Conservation (phyloP, 305 asterid species). For the Stenogyne calaminthoides region DNA sequence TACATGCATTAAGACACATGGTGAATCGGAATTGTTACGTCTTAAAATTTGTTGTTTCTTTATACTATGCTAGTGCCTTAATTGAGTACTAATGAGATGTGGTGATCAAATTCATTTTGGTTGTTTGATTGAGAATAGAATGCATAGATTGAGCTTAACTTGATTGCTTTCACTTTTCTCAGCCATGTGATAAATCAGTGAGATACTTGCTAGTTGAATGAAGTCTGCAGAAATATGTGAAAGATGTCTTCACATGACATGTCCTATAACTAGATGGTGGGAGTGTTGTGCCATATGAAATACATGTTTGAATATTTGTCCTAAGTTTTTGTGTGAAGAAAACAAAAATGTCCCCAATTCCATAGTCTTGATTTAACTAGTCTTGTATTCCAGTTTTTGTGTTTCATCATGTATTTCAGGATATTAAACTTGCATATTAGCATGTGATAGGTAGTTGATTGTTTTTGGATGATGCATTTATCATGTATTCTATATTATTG, state of each 20-base stretch:
- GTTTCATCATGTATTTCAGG: not conserved
- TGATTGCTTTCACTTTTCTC: too few relatives aligned
- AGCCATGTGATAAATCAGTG: too few relatives aligned
- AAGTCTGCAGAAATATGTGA: not conserved
- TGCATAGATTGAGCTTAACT: not conserved
- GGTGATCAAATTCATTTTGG: not conserved
- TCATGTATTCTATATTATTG: not conserved
- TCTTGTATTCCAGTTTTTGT: too few relatives aligned
- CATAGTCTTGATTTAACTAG: not conserved
- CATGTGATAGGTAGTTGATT: too few relatives aligned
- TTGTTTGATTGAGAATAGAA: not conserved
- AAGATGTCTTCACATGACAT: not conserved
- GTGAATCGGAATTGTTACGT: not conserved
- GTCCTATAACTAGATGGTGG: not conserved
- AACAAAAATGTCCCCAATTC: not conserved
- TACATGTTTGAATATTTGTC: not conserved
- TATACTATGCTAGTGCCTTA: slow-evolving; percentile 1
- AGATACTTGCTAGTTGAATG: not conserved
- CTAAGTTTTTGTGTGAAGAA: not conserved
- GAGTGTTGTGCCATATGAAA: not conserved
- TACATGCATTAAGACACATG: not conserved
- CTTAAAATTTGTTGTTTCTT: not conserved
- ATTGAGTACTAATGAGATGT: not conserved
- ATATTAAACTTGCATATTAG: not conserved
- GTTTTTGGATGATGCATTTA: too few relatives aligned